Base-by-base conservation (phyloP, 1,139 yeast genomes). In the Scheffersomyces cryptocercus region DNA sequence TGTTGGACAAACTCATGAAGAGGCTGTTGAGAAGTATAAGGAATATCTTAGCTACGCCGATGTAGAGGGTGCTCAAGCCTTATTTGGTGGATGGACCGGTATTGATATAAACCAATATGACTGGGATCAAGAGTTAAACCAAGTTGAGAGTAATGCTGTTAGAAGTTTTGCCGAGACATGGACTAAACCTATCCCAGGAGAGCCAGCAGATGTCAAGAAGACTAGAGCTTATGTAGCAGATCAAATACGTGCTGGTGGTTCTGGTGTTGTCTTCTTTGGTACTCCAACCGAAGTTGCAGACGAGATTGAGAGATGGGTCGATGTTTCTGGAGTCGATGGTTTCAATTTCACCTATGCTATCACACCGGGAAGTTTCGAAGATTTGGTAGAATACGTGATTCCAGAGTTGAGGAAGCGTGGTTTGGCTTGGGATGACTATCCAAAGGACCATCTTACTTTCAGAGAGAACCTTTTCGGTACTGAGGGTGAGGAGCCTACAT, bases 21-120 rank as follows among this genome's bases (percentile, higher is more conserved):
- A 65, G 37, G 73, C 75, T 1, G 55, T 50, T 15, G 54, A 50
- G 2, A 68, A 67, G 46, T 67, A 55, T 41, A 54, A 59, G 40
- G 68, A 65, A 28, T 59, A 53, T 34, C 61, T 59, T 40, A 48
- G 50, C 11, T 68, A 66, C 47, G 67, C 68, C n/a, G 75, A 70
- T 48, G 40, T 58, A 4, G 72, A 68, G 40, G 75, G 75, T 13
- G 66, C 72, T n/a, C 67, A 67, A 41, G 73, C 71, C 1, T 58
- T 68, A 38, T 59, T 68, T 39, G 59, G 70, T 38, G 70, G 70
- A 4, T 67, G 70, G 66, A 67, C 73, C 0, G 71, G 71, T 15
- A 61, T 67, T 39, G 73, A 69, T 45, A 55, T 69, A 29, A 56
- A 60, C 15, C 51, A 65, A 42, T 68, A 56, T 45, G 61, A 50